Conservation (phyloP, 306 rosid species). For the Cicer cuneatum region DNA sequence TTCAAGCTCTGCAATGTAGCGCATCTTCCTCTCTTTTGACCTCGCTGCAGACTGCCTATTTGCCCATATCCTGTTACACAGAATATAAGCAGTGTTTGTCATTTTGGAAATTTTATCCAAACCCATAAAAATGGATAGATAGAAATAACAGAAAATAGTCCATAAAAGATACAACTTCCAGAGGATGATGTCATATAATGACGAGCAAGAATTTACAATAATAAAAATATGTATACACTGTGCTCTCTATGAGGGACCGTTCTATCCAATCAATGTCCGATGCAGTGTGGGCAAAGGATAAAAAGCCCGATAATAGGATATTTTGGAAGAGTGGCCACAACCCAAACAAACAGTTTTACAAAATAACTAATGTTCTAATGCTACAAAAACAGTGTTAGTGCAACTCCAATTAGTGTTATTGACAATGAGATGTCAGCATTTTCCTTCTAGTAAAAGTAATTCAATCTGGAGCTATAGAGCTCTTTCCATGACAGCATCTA, state of each 20-base stretch:
- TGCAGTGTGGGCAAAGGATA: neutral
- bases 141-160: neutral
- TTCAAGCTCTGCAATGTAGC: slow-evolving; percentile 94
- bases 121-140: neutral
- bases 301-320: neutral
- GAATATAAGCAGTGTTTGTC: slow-evolving; percentile 38
- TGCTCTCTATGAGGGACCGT: neutral
- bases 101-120: slow-evolving; percentile 9
- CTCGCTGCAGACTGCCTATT: slow-evolving; percentile 98
- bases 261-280: slow-evolving; percentile 1
- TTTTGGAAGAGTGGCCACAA: neutral
- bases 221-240: slow-evolving; percentile 2
- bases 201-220: neutral
- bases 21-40: slow-evolving; percentile 98
- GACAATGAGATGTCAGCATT: slow-evolving; percentile 12
- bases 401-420: slow-evolving; percentile 18
- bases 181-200: neutral
- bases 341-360: slow-evolving; percentile 19
- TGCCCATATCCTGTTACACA: slow-evolving; percentile 86
- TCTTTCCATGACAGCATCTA: slow-evolving; percentile 3
- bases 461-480: neutral
- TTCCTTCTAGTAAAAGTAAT: neutral
- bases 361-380: neutral
- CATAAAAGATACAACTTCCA: neutral
- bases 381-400: slow-evolving; percentile 12